These are phyloP conservation scores for Gossypium schwendimanii DNA, from an alignment of 441 rosid genomes.

Conservation along the genomic window DNA sequence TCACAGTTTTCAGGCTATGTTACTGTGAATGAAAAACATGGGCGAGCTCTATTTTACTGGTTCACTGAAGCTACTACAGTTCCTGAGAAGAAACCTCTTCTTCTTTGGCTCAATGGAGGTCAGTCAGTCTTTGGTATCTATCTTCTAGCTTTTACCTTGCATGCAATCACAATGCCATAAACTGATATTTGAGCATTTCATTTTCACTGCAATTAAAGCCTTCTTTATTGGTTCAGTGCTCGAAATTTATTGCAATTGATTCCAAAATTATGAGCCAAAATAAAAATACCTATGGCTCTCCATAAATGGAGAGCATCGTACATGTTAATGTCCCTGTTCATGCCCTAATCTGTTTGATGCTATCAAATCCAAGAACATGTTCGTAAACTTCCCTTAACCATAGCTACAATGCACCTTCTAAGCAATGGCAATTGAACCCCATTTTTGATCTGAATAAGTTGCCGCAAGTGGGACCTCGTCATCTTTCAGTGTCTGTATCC, in stretches of 20 bases:
- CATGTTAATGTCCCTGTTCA: not conserved
- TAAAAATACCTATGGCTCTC: not conserved
- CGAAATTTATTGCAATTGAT: not conserved
- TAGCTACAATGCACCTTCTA: not conserved
- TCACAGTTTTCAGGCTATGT: conserved; percentile 77
- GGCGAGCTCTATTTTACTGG: conserved; percentile 84
- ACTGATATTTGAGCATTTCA: not conserved
- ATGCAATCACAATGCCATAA: not conserved
- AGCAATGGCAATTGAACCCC: too few species aligned
- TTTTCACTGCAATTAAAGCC: not conserved
- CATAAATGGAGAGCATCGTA: not conserved
- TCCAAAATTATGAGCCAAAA: not conserved
- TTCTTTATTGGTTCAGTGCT: not conserved
- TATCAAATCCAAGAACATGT: not conserved
- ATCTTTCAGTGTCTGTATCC: conserved; percentile 23
- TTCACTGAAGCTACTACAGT: conserved; percentile 50
- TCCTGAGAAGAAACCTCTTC: conserved; percentile 60
- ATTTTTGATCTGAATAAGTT: too few species aligned
- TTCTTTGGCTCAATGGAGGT: conserved; percentile 98
- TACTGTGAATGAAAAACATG: conserved; percentile 50
- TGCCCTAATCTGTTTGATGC: not conserved
- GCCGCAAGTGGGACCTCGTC: conserved; percentile 24
- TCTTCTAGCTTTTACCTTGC: not conserved
- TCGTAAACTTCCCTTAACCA: not conserved
- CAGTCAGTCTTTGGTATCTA: conserved; percentile 10